Percentiles rank a stretch among this genome's conserved stretches.
Conservation (phyloP, 345 rosid genomes). For the Aquilaria malaccensis region DNA sequence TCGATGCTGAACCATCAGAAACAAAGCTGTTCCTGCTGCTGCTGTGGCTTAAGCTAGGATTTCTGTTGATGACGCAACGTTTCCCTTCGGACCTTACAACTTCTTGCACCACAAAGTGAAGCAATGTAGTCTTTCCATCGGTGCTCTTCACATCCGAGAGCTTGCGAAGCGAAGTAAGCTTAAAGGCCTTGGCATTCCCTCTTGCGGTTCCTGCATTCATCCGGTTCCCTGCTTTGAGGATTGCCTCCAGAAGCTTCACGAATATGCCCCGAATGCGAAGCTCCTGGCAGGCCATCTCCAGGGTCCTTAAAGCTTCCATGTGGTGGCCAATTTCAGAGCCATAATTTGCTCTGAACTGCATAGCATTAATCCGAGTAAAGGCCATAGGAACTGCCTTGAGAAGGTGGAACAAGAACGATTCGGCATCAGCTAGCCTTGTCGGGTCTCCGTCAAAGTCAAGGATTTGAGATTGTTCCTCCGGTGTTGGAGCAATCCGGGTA, state of each 20-base stretch:
- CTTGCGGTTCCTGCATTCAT: conserved; percentile 92
- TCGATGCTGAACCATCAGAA: conserved; percentile 18
- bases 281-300: conserved; percentile 65
- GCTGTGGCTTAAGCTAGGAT: conserved; percentile 33
- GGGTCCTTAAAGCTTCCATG: conserved; percentile 32
- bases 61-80: conserved; percentile 49
- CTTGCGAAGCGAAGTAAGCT: conserved; percentile 61
- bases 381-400: conserved; percentile 69
- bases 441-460: conserved; percentile 52
- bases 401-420: conserved; percentile 61
- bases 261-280: conserved; percentile 70
- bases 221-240: conserved; percentile 87
- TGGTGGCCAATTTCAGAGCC: conserved; percentile 46
- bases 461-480: conserved; percentile 56
- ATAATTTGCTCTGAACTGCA: conserved; percentile 63
- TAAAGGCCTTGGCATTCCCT: conserved; percentile 88
- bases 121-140: conserved; percentile 73
- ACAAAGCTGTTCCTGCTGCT: conserved; percentile 23
- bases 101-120: conserved; percentile 83
- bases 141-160: conserved; percentile 80
- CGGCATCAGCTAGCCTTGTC: conserved; percentile 55
- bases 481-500: conserved; percentile 52
- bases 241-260: conserved; percentile 77
- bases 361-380: conserved; percentile 49
- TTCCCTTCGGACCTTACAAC: conserved; percentile 75